Percentiles rank a stretch among this genome's conserved stretches.
These are phyloP conservation scores for Ceratocystis harringtonii DNA, from an alignment of 2,329 filamentous ascomycete species.

Conservation along the genomic window DNA sequence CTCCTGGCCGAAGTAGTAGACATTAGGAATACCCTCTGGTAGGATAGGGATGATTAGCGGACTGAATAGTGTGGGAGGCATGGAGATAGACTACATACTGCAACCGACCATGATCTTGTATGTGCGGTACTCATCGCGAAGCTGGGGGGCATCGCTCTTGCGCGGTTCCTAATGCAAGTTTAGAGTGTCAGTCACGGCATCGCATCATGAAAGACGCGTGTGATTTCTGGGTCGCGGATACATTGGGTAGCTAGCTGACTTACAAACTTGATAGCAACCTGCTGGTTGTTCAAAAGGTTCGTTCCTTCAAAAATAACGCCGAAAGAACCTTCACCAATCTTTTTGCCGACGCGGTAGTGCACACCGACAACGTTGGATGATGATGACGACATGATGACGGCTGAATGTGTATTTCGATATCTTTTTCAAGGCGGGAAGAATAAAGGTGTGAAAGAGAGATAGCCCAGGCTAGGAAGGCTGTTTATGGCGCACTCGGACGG, in stretches of 20 bases:
- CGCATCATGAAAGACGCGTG: too few species aligned
- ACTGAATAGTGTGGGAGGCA: neutral
- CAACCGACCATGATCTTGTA: constrained; percentile 99
- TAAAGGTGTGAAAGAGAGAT: neutral
- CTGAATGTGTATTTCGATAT: neutral
- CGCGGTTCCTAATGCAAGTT: constrained; percentile 66
- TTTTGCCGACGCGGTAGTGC: constrained; percentile 97
- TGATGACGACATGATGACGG: constrained; percentile 58
- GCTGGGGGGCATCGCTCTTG: constrained; percentile 94
- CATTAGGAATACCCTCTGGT: constrained; percentile 91
- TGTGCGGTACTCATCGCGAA: constrained; percentile 95
- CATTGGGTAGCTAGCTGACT: constrained; percentile 23
- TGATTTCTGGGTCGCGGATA: too few species aligned
- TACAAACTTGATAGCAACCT: constrained; percentile 99
- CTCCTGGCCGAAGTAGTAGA: constrained; percentile 98
- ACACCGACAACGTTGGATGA: constrained; percentile 97
- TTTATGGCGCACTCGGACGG: neutral
- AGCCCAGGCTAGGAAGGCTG: neutral
- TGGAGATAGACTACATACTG: constrained; percentile 51
- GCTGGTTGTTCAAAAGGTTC: constrained; percentile 96
- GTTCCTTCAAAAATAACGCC: constrained; percentile 98
- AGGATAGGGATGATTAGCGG: neutral
- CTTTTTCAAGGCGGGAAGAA: neutral
- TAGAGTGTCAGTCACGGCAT: neutral
- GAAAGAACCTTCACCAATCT: constrained; percentile 97